These are phyloP conservation scores for Alternaria incomplexa DNA, from an alignment of 2,329 filamentous ascomycete genomes.

Conservation along the genomic window DNA sequence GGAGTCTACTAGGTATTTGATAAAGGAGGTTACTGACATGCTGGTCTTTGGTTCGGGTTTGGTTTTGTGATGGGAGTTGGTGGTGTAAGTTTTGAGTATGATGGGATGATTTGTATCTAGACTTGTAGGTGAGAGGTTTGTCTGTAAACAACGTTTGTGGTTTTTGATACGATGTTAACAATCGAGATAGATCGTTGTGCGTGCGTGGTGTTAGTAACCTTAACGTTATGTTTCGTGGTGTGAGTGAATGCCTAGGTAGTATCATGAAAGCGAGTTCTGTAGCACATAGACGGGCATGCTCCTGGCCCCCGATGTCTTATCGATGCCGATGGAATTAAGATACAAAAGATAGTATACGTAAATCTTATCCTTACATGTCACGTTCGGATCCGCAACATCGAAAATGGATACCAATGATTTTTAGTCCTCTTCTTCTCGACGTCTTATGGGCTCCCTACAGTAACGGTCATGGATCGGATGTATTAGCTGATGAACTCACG, in stretches of 20 bases:
- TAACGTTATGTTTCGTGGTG: background rate
- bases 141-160: background rate
- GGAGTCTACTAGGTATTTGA: background rate
- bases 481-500: background rate
- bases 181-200: background rate
- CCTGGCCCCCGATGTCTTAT: background rate
- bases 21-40: background rate
- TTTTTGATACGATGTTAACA: background rate
- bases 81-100: background rate
- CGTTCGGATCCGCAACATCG: background rate
- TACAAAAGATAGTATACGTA: background rate
- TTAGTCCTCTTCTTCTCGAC: background rate
- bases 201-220: background rate
- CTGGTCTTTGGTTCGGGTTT: too few relatives aligned
- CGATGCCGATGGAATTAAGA: background rate
- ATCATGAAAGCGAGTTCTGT: background rate
- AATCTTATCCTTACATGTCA: background rate
- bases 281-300: background rate
- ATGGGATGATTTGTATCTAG: background rate
- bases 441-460: background rate
- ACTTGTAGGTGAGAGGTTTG: accelerated
- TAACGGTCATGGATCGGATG: background rate
- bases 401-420: background rate
- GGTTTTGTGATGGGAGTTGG: background rate
- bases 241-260: background rate